Evolutionary conservation across 2,329 filamentous ascomycete genomes (phyloP).

Genomic region (Aspergillus versicolor): DNA sequence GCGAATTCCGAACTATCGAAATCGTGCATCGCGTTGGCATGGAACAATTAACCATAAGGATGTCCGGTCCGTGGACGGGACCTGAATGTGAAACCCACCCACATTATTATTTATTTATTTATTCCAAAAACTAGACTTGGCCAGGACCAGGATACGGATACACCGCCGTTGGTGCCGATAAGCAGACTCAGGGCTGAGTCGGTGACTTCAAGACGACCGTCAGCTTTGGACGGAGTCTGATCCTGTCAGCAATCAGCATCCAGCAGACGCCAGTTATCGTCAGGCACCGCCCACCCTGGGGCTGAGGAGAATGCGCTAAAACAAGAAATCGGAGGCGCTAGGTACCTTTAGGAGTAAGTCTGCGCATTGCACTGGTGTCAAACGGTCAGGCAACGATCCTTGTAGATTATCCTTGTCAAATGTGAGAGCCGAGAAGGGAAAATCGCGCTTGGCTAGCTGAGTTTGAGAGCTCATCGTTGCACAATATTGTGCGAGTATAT

Average conservation of each 20-base stretch:
- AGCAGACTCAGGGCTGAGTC: too few species aligned
- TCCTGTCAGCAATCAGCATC: background rate
- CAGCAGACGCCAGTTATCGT: background rate
- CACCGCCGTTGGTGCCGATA: background rate
- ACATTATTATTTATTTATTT: too few species aligned
- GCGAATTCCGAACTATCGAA: constrained; percentile 2
- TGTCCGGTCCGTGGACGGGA: too few species aligned
- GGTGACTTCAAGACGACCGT: too few species aligned
- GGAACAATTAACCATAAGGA: background rate
- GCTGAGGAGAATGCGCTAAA: background rate
- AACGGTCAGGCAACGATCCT: constrained; percentile 3
- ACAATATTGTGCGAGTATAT: background rate
- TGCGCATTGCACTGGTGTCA: too few species aligned
- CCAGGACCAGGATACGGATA: too few species aligned
- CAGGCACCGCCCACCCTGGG: background rate
- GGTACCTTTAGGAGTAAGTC: background rate
- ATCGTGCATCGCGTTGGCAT: constrained; percentile 1
- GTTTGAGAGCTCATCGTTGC: background rate
- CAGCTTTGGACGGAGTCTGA: background rate
- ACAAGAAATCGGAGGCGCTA: background rate
- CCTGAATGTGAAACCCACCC: too few species aligned
- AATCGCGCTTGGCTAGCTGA: constrained; percentile 1
- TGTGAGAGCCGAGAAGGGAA: background rate
- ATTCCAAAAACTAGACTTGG: too few species aligned
- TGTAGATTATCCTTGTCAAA: background rate